These are phyloP conservation scores for Ciborinia camelliae DNA, from an alignment of 2,329 filamentous ascomycete species.

Conservation along the genomic window DNA sequence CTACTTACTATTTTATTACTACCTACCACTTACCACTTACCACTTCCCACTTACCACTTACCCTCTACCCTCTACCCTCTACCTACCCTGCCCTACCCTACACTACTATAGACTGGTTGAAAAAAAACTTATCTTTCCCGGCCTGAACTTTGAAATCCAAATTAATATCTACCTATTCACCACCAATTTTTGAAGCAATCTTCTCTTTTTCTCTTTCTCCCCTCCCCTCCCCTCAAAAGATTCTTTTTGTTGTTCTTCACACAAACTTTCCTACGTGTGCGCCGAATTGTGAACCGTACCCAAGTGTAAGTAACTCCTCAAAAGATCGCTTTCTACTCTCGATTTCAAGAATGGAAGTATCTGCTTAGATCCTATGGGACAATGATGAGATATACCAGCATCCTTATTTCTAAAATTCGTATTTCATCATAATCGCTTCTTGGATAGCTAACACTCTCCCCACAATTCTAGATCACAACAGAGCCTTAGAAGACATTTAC, in stretches of 20 bases:
- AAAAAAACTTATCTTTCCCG: too few relatives aligned
- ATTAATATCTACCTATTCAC: too few relatives aligned
- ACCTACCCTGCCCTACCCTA: too few relatives aligned
- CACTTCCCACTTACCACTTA: too few relatives aligned
- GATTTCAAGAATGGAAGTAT: not conserved
- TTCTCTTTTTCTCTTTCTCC: not conserved
- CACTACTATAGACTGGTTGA: too few relatives aligned
- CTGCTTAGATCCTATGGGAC: not conserved
- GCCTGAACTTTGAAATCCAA: too few relatives aligned
- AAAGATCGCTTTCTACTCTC: too few relatives aligned
- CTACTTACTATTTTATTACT: too few relatives aligned
- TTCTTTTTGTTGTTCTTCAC: not conserved
- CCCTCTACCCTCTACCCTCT: not conserved
- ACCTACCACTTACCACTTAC: too few relatives aligned
- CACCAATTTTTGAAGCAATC: not conserved
- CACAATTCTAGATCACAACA: not conserved
- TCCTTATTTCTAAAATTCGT: not conserved
- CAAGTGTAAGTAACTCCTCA: not conserved
- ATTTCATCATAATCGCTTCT: not conserved
- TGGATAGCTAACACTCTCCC: not conserved
- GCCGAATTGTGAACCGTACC: not conserved
- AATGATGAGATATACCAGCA: not conserved
- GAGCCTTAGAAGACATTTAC: not conserved
- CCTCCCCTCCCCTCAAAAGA: too few relatives aligned
- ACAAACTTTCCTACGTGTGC: not conserved